phyloP scores from a whole-genome alignment of 1,284 basidiomycete species.

The Phylloboletellus chloephorus region DNA sequence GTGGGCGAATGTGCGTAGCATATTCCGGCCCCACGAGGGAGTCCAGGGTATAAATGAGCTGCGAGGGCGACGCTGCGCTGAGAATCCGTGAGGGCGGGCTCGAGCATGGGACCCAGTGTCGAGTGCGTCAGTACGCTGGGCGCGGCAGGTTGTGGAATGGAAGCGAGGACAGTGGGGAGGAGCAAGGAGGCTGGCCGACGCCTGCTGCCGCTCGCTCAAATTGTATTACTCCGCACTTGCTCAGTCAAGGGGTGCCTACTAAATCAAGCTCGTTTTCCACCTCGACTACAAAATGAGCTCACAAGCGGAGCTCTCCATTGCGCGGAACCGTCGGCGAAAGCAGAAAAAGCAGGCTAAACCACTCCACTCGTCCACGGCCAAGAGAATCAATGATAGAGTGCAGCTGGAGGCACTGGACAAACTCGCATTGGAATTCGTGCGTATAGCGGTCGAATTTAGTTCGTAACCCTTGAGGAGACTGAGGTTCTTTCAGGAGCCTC shows the following conservation, averaged over 20 bases:
- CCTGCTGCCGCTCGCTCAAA: too few species aligned
- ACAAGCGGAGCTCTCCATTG: constrained; percentile 17
- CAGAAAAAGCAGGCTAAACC: constrained; percentile 15
- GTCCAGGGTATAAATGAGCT: too few species aligned
- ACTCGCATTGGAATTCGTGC: constrained; percentile 53
- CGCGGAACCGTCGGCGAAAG: constrained; percentile 12
- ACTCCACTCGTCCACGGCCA: constrained; percentile 32
- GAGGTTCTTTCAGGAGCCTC: constrained; percentile 39
- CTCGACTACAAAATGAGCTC: constrained; percentile 15
- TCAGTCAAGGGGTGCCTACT: background rate
- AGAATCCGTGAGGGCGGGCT: too few species aligned
- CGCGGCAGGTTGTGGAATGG: too few species aligned
- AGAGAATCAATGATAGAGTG: constrained; percentile 48
- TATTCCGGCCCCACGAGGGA: too few species aligned
- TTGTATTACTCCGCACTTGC: too few species aligned
- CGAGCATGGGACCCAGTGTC: too few species aligned
- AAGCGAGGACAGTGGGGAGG: too few species aligned
- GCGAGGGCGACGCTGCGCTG: too few species aligned
- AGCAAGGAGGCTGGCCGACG: too few species aligned
- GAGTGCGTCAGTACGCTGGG: too few species aligned
- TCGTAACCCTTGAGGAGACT: constrained; percentile 6
- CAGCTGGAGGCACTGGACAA: constrained; percentile 51
- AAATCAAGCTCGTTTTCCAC: background rate
- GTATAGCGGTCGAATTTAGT: constrained; percentile 23
- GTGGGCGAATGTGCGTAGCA: too few species aligned